Conservation (phyloP, 352 stramenopile species). For the Aphanomyces astaci region DNA sequence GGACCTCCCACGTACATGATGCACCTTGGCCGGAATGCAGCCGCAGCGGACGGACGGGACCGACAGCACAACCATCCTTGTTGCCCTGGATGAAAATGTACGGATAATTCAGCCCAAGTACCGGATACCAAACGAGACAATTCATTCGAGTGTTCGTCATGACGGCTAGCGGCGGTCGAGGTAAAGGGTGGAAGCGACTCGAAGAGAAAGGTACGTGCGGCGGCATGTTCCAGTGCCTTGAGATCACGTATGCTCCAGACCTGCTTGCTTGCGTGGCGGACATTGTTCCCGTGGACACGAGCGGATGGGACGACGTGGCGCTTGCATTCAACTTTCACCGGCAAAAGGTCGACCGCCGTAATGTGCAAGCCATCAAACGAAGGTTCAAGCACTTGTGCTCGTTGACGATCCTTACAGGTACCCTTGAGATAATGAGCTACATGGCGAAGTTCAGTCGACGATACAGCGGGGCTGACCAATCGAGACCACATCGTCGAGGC, state of each 20-base stretch:
- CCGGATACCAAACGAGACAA: too few species aligned
- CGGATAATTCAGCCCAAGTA: too few species aligned
- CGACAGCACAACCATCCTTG: too few species aligned
- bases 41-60: too few species aligned
- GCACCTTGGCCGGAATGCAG: too few species aligned
- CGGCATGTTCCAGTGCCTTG: neutral
- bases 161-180: neutral
- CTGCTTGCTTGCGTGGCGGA: conserved; percentile 1
- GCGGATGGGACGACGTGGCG: neutral
- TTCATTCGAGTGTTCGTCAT: too few species aligned
- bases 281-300: conserved; percentile 2
- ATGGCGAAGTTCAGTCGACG: neutral
- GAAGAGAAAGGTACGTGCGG: neutral
- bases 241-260: neutral
- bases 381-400: conserved; percentile 3
- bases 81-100: too few species aligned
- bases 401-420: neutral
- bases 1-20: too few species aligned
- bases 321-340: conserved; percentile 9
- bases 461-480: neutral
- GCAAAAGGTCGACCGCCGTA: neutral
- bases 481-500: conserved; percentile 7
- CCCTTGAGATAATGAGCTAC: neutral
- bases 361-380: neutral
- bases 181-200: conserved; percentile 1